Percentiles rank a stretch among this genome's conserved stretches.
These are phyloP conservation scores for Solanum sejunctum DNA, from an alignment of 257 asterid genomes.

Conservation along the genomic window DNA sequence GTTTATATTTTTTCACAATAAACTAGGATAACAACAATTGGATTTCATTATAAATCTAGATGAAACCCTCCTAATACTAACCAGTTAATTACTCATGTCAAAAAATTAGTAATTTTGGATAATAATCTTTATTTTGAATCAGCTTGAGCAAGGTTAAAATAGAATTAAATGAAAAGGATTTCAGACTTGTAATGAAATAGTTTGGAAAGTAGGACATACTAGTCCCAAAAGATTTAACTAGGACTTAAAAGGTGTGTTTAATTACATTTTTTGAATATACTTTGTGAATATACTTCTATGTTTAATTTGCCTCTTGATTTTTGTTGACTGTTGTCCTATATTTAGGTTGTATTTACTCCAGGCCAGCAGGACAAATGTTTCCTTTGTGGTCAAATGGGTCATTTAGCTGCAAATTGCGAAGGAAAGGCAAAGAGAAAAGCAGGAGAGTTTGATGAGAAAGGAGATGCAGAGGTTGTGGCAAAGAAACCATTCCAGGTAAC, in stretches of 20 bases:
- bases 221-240: background rate
- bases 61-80: background rate
- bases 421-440: constrained; percentile 94
- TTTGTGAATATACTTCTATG: background rate
- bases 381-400: constrained; percentile 97
- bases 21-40: background rate
- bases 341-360: constrained; percentile 76
- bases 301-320: background rate
- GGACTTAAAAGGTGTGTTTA: background rate
- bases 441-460: constrained; percentile 94
- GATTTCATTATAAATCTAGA: background rate
- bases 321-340: background rate
- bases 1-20: background rate
- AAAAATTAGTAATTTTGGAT: background rate
- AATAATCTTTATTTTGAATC: background rate
- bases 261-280: background rate
- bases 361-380: constrained; percentile 98
- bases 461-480: constrained; percentile 53
- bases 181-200: background rate
- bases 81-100: background rate
- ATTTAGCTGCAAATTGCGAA: constrained; percentile 79
- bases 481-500: constrained; percentile 89
- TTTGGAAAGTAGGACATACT: background rate
- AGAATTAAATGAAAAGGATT: background rate
- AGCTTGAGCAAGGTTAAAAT: background rate